Base-by-base conservation (phyloP, 805 yeast genomes). In the Wickerhamiella bombiphila region DNA sequence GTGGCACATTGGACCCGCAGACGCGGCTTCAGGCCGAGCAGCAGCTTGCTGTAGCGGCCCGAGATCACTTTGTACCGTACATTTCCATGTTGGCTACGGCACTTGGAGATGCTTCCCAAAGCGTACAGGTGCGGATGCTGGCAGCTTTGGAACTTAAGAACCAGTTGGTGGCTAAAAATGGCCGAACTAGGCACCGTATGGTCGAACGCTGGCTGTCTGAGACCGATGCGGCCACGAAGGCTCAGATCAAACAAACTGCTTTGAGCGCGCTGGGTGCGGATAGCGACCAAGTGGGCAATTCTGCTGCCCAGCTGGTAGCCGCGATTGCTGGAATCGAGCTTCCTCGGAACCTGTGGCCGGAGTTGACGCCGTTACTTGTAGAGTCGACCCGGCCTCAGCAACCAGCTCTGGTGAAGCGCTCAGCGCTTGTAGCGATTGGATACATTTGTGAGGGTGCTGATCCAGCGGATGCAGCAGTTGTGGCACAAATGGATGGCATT, bases 261-360 rank as follows among this genome's bases (percentile, higher is more conserved):
- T 57, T 88, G 35, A 60, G 61, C 32, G 72, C 86, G 2, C 69
- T 91, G 39, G 56, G 76, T 39, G 67, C 80, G 14, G 55, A 63
- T n/a, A 72, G 74, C 50, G 80, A 72, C 46, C 71, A 82, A 52
- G 94, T 88, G 39, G 91, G 93, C 22, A 74, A 76, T 41, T 70
- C 94, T 21, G 78, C 88, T 19, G 94, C 98, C 18, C 96, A 88
- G 64, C 67, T 88, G 47, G 88, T 91, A 36, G 94, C 97, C 24
- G 93, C 96, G 8, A 81, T 91, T 50, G 98, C 96, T n/a, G 88
- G 78, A 45, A 81, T 88, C 40, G 98, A 91, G 57, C 67, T 91
- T 46, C 96, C 96, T 33, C 64, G 78, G 44, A 68, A 69, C 46
- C 82, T 79, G 54, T 91, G 98, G 98, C 75, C 78, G 20, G 88